Evolutionary conservation across 345 rosid genomes (phyloP), one percentile per base, ranked within the genome.

Genomic region (Anacardium occidentale): DNA sequence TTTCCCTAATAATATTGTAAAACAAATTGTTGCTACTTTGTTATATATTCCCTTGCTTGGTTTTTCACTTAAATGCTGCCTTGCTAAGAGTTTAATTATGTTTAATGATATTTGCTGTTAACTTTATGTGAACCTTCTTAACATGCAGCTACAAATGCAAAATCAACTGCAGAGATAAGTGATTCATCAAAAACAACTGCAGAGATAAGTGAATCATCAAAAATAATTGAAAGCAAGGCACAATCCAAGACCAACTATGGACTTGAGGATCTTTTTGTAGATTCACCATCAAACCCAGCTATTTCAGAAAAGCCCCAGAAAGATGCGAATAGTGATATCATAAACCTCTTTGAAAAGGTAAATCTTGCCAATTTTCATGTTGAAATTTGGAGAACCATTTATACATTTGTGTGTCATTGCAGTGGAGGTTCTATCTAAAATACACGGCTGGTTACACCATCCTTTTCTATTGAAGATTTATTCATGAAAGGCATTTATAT

Each of bases 271-370:
- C 69, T 51, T 40, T 63, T 57, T 70, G 37, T 32, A 37, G 68
- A 63, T 60, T 62, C 78, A 55, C 50, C 75, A 11, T 20, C 32
- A 29, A 44, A 59, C n/a, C 64, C 78, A 64, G 65, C 75, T 15
- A 10, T 63, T 51, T 3, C 71, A 17, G 76, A 81, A 71, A 82
- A 80, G 66, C 76, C 81, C 40, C 75, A 62, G 61, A 82, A 81
- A 71, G 84, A 83, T 80, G 83, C 62, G 32, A 83, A 79, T 69
- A 80, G 56, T 75, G 85, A 81, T 53, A 71, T 76, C 8, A 69
- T 81, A 80, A 81, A 78, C 74, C 78, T 81, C 64, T 83, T 83
- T 72, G 84, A 76, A 72, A 87, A 85, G 90, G 88, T 87, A 77
- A 54, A 11, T 52, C 10, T 53, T 24, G 4, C 65, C 14, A 42